phyloP scores from a whole-genome alignment of 768 basidiomycete genomes.

The Gloeostereum incarnatum region DNA sequence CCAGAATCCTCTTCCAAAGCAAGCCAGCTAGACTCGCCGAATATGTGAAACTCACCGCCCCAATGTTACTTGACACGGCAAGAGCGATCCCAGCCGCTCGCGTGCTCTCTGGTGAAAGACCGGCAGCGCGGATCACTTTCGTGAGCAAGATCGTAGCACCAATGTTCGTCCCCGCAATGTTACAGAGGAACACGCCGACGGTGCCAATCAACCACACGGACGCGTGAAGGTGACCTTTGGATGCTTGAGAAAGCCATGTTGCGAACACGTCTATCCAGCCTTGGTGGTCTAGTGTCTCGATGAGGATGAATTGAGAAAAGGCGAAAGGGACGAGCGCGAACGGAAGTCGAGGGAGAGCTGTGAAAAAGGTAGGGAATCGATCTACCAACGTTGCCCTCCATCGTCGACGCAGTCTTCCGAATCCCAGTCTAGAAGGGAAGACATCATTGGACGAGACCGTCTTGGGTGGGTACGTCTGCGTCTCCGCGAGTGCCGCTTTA shows the following conservation, averaged over 20 bases:
- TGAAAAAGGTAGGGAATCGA: conserved; percentile 65
- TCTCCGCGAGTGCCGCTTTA: conserved; percentile 1
- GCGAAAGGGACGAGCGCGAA: conserved; percentile 84
- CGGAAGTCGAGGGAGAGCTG: conserved; percentile 61
- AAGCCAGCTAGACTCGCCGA: conserved; percentile 84
- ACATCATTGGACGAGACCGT: too few relatives aligned
- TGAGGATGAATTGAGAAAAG: conserved; percentile 91
- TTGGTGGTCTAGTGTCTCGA: conserved; percentile 69
- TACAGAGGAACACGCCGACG: conserved; percentile 56
- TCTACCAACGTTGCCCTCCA: conserved; percentile 12
- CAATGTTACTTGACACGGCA: conserved; percentile 83
- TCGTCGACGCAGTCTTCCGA: too few relatives aligned
- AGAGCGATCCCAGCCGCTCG: conserved; percentile 63
- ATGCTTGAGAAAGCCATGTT: conserved; percentile 38
- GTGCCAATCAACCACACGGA: conserved; percentile 52
- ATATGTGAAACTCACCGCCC: conserved; percentile 86
- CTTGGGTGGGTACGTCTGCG: too few relatives aligned
- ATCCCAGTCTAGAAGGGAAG: too few relatives aligned
- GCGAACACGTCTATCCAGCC: conserved; percentile 89
- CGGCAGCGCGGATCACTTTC: conserved; percentile 55
- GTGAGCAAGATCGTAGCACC: conserved; percentile 85
- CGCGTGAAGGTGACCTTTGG: conserved; percentile 18
- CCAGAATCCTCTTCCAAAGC: conserved; percentile 70
- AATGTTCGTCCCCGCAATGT: conserved; percentile 74
- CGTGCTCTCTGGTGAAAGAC: conserved; percentile 21